Percentiles rank a stretch among this genome's conserved stretches.
Conservation (phyloP, 192 early-diverging fungal genomes). For the Backusella sp. region DNA sequence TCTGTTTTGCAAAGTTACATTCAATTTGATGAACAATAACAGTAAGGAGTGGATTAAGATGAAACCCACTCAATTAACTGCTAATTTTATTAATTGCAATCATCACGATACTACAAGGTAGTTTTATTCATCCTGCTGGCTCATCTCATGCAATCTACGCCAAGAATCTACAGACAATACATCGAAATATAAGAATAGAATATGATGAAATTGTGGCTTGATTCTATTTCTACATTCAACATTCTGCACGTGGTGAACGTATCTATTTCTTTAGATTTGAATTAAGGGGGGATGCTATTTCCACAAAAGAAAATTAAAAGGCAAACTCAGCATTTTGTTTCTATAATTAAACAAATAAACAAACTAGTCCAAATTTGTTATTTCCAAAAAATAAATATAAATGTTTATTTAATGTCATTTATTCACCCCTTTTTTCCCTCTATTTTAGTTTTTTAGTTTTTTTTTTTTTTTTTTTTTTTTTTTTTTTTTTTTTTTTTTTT, state of each 20-base stretch:
- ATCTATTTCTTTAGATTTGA: background rate
- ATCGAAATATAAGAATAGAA: background rate
- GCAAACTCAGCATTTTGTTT: background rate
- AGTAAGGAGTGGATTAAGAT: background rate
- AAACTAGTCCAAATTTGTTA: background rate
- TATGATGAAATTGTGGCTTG: background rate
- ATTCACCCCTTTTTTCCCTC: background rate
- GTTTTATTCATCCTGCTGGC: no score
- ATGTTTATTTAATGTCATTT: conserved; percentile 8
- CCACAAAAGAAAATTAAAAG: background rate
- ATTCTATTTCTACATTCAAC: background rate
- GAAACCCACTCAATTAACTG: background rate
- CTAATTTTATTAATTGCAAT: background rate
- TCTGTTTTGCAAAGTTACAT: background rate
- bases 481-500: background rate
- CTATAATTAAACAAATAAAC: background rate
- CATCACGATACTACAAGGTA: no score
- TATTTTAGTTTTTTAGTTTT: no score
- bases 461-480: background rate
- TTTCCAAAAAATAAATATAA: conserved; percentile 1
- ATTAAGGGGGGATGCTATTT: background rate
- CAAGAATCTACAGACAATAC: no score
- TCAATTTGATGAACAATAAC: background rate
- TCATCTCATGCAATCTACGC: no score
- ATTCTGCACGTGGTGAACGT: background rate